A percentile compares a stretch with the other conserved stretches of the same genome.
Conservation (phyloP, 1,139 yeast genomes). For the Suhomyces coccinellae region DNA sequence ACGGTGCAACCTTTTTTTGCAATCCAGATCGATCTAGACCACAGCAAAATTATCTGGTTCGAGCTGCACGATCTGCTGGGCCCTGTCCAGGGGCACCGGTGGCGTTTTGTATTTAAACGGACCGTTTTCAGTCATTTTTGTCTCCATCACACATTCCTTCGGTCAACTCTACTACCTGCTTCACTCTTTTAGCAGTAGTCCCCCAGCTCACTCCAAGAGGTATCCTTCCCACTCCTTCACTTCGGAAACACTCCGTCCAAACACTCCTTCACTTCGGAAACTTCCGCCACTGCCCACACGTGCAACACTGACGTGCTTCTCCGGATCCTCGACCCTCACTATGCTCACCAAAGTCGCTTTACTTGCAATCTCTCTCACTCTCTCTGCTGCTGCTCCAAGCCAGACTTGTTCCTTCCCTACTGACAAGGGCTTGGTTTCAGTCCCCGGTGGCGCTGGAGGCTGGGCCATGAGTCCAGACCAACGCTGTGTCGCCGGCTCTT, state of each 20-base stretch:
- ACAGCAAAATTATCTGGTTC: too few relatives aligned
- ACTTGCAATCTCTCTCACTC: constrained; percentile 20
- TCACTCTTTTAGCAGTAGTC: constrained; percentile 7
- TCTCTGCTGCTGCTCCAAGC: constrained; percentile 29
- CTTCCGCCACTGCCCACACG: background rate
- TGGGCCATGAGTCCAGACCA: constrained; percentile 89
- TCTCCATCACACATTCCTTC: background rate
- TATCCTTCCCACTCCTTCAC: too few relatives aligned
- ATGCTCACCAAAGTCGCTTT: constrained; percentile 19
- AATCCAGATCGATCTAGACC: constrained; percentile 7
- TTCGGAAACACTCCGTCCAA: background rate
- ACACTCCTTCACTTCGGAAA: background rate
- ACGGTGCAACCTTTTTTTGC: constrained; percentile 9
- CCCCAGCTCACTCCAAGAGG: background rate
- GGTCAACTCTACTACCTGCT: background rate
- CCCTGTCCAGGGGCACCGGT: background rate
- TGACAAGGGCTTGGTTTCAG: constrained; percentile 63
- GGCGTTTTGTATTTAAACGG: background rate
- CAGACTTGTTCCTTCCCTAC: constrained; percentile 65
- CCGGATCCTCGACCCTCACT: background rate
- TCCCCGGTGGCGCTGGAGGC: constrained; percentile 63
- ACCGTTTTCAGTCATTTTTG: background rate
- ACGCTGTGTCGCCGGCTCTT: constrained; percentile 66
- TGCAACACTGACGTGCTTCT: background rate
- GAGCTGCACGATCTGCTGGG: background rate